Percentiles rank a stretch among this genome's conserved stretches.
phyloP scores from a whole-genome alignment of 2,329 filamentous ascomycete genomes.

The Trichoderma aggressivum region DNA sequence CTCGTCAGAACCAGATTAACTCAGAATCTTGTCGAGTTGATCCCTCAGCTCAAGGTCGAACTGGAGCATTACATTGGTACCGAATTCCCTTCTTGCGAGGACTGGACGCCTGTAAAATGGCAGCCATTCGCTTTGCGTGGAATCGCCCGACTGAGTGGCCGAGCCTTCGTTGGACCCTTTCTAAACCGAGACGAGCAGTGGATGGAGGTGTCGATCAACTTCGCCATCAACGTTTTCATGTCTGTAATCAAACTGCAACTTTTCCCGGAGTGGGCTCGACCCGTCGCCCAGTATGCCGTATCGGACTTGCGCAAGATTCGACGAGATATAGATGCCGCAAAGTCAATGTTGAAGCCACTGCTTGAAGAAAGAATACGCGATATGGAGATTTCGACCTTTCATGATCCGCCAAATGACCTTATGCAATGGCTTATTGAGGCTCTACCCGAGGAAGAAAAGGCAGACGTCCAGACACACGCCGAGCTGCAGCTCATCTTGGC shows the following conservation, averaged over 20 bases:
- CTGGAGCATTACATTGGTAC: slow-evolving; percentile 44
- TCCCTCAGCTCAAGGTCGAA: slow-evolving; percentile 46
- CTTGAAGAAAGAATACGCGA: slow-evolving; percentile 45
- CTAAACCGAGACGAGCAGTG: slow-evolving; percentile 52
- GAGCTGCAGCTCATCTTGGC: slow-evolving; percentile 44
- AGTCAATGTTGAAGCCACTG: slow-evolving; percentile 43
- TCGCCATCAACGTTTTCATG: slow-evolving; percentile 48
- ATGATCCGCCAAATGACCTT: slow-evolving; percentile 40
- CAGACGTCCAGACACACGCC: slow-evolving; percentile 38
- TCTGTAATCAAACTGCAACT: slow-evolving; percentile 49
- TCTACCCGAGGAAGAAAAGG: slow-evolving; percentile 38
- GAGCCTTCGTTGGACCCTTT: slow-evolving; percentile 49
- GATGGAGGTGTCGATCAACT: slow-evolving; percentile 51
- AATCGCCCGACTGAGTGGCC: slow-evolving; percentile 52
- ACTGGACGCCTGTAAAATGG: slow-evolving; percentile 54
- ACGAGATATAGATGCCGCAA: slow-evolving; percentile 41
- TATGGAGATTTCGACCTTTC: slow-evolving; percentile 36
- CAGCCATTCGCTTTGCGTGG: slow-evolving; percentile 50
- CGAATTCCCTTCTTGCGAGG: slow-evolving; percentile 49
- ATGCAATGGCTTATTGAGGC: slow-evolving; percentile 45
- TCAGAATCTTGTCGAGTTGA: slow-evolving; percentile 45
- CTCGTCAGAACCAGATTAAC: slow-evolving; percentile 47
- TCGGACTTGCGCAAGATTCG: slow-evolving; percentile 45
- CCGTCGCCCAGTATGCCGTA: slow-evolving; percentile 44
- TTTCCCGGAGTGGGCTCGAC: slow-evolving; percentile 49